Base-by-base conservation (phyloP, 2,329 filamentous ascomycete genomes). In the Aspergillus ustus region DNA sequence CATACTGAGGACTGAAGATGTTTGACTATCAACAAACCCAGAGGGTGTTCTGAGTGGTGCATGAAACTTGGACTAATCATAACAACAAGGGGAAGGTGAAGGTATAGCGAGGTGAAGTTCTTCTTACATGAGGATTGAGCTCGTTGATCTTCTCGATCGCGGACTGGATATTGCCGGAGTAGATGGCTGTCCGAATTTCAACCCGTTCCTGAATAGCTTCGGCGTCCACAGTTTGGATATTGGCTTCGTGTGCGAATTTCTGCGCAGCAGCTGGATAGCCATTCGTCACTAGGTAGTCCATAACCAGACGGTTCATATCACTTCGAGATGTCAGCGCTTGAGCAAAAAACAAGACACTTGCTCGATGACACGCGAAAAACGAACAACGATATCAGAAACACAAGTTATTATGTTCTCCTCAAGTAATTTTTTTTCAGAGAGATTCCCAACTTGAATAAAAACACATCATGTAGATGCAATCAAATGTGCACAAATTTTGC, bases 41-140 rank as follows among this genome's bases (percentile, higher is more conserved):
- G 83, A 88, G 87, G 85, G 84, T 87, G 67, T 70, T 98, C 95
- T 92, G 95, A 93, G 95, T 99, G 95, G 95, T 99, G 95, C 95
- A 99, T 99, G 94, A 96, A 93, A 84, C 90, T 69, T 85, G 85
- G 84, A 91, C 84, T 97, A 97, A 99, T 99, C 95, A 95, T 93
- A 80, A 86, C 84, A 86, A 81, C 62, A 68, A 68, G 64, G 50
- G 54, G 64, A 37, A 37, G 52, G 9, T 2, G 50, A 28, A 40
- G 61, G 34, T 62, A 46, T 59, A 63, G 34, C 46, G 51, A 45
- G 40, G 37, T 29, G 28, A 54, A 17, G n/a, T 54, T 77, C 91
- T 80, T 88, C 91, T 80, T 88, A 99, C 95, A 86, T 95, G 89
- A 69, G 93, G 91, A 69, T 97, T 92, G 37, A 96, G 81, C 68